phyloP scores from a whole-genome alignment of 1,139 yeast species.

The Suzukiozyma palmioleophila region DNA sequence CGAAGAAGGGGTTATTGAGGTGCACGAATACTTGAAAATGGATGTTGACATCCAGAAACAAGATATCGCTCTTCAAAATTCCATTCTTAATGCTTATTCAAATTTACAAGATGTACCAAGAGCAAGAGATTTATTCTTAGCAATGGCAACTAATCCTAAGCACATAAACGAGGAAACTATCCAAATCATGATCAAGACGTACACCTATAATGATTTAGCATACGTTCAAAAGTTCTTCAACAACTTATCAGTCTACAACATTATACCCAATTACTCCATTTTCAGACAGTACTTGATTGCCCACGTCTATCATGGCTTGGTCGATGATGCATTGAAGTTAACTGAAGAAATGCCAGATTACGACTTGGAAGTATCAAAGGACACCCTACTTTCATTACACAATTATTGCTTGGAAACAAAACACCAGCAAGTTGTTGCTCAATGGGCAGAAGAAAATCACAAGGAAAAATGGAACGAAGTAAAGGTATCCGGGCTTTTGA shows the following conservation, averaged over 20 bases:
- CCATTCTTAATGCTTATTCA: conserved; percentile 64
- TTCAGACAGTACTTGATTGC: conserved; percentile 66
- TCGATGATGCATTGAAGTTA: conserved; percentile 53
- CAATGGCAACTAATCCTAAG: conserved; percentile 50
- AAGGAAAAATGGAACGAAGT: conserved; percentile 47
- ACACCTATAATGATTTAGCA: conserved; percentile 54
- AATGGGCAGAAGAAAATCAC: conserved; percentile 50
- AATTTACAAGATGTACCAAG: conserved; percentile 56
- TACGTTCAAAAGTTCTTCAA: conserved; percentile 66
- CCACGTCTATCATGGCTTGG: conserved; percentile 66
- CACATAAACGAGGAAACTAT: conserved; percentile 63
- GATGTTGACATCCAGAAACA: conserved; percentile 55
- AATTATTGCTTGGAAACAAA: conserved; percentile 54
- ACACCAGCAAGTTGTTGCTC: conserved; percentile 43
- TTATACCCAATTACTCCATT: conserved; percentile 53
- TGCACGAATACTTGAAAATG: conserved; percentile 64
- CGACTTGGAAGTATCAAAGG: conserved; percentile 46
- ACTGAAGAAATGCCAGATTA: conserved; percentile 48
- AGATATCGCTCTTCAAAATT: conserved; percentile 56
- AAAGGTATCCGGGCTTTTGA: conserved; percentile 32
- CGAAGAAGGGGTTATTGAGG: conserved; percentile 63
- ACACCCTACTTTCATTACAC: conserved; percentile 53
- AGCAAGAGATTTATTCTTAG: conserved; percentile 59
- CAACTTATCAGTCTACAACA: conserved; percentile 48
- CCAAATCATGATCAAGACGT: conserved; percentile 67